Base-by-base conservation (phyloP, 441 rosid species). In the Adansonia madagascariensis region DNA sequence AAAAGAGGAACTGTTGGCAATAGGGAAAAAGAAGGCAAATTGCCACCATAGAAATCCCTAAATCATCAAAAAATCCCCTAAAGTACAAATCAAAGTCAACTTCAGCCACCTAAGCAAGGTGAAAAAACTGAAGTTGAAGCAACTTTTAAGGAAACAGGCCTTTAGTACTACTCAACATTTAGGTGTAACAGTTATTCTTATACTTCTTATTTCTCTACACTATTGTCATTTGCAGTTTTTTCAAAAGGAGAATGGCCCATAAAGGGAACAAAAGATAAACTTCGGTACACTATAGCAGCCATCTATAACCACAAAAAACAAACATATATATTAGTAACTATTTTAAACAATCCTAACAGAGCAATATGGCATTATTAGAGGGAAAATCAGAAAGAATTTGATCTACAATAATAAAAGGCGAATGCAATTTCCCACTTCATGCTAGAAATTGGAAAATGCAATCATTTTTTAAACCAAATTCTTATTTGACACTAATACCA, bases 31-130 rank as follows among this genome's bases (percentile, higher is more conserved):
- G 20, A 52, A 65, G 18, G 6, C 9, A 35, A 31, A 17, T 65
- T 60, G 56, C 64, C 14, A 68, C n/a, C 68, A 61, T 49, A 39
- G 67, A 27, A 22, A 46, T 6, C 56, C 56, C 47, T 73, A 27
- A 22, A 46, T 6, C 56, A 68, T 11, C 35, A 27, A 27, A 27
- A 27, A 27, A 27, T 27, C 35, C 35, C 35, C 35, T 27, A 27
- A 27, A 27, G 35, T 27, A 27, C 35, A 27, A 27, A 27, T 50
- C 55, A 10, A 49, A 49, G 53, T 49, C 50, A 46, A 46, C 50
- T 7, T 8, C 2, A 10, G 50, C 8, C 11, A 46, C 8, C 50
- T 46, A 2, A 8, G 50, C 11, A 46, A 8, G 50, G 50, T 46
- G 50, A 46, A 46, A 46, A 46, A 46, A 1, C 11, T 8, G 11